A percentile compares a stretch with the other conserved stretches of the same genome.
phyloP scores from a whole-genome alignment of 2,329 filamentous ascomycete species.

The Fusarium marasasianum region DNA sequence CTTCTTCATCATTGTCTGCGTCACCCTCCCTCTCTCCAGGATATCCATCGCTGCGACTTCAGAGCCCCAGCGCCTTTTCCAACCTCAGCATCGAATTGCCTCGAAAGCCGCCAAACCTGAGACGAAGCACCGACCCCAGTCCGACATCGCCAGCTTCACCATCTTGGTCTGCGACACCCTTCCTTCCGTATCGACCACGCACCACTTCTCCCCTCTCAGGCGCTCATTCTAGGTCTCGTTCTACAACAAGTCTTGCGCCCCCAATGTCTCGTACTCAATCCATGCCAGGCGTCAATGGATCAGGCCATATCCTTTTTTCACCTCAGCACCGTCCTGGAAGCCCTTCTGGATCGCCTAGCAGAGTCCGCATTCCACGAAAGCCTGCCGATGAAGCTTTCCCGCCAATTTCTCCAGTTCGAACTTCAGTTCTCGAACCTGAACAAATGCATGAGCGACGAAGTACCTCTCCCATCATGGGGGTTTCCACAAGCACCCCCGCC shows the following conservation, averaged over 20 bases:
- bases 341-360: slow-evolving; percentile 63
- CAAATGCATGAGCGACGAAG: slow-evolving; percentile 59
- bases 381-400: slow-evolving; percentile 70
- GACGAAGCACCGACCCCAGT: slow-evolving; percentile 67
- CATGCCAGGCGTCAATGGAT: slow-evolving; percentile 69
- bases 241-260: slow-evolving; percentile 63
- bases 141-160: slow-evolving; percentile 61
- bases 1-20: slow-evolving; percentile 54
- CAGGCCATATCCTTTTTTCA: slow-evolving; percentile 66
- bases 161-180: slow-evolving; percentile 56
- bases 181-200: slow-evolving; percentile 67
- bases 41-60: slow-evolving; percentile 63
- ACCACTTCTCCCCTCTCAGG: slow-evolving; percentile 70
- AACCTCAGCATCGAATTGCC: slow-evolving; percentile 55
- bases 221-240: slow-evolving; percentile 66
- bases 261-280: slow-evolving; percentile 72
- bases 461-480: slow-evolving; percentile 59
- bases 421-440: slow-evolving; percentile 65
- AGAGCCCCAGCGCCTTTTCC: slow-evolving; percentile 50
- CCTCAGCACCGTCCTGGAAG: slow-evolving; percentile 64
- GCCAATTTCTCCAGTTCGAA: slow-evolving; percentile 61
- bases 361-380: slow-evolving; percentile 63
- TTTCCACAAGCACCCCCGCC: slow-evolving; percentile 43
- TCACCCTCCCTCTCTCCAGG: slow-evolving; percentile 54
- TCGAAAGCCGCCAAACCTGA: slow-evolving; percentile 62